Evolutionary conservation across 768 basidiomycete species (phyloP), one percentile per base, ranked within the genome.

Genomic region (Boletus sp.): DNA sequence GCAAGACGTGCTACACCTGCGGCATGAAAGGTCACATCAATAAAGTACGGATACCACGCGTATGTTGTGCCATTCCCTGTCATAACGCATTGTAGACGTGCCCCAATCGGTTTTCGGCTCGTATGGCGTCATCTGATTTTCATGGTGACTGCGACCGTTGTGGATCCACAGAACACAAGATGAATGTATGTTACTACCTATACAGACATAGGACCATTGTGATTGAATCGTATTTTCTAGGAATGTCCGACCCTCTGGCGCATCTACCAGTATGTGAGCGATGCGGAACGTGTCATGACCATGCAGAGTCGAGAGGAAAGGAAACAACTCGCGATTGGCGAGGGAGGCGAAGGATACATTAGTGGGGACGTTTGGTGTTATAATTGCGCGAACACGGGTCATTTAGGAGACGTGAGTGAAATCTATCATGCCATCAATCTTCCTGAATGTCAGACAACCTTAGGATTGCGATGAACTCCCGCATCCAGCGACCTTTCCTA

Each of bases 241-340:
- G 89, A 92, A 80, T 93, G 91, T 61, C 89, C 90, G 7, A 88
- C 86, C 3, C 75, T 87, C 58, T 93, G 91, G 91, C 80, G 91
- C 40, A 73, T 90, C 61, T 93, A 93, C 62, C 80, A 85, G 39
- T 92, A 92, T 60, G 76, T 88, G 30, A 74, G 77, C 4, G 81
- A 82, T 15, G 77, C 78, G 11, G 84, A 82, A 44, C 81, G 81
- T 32, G 65, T 69, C 11, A 57, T 64, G 7, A 80, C 79, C 41
- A 69, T 87, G 3, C 65, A 68, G 17, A 63, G 57, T 18, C 83
- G 89, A 32, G 77, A 80, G 57, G 67, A 75, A 29, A 87, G 80
- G 66, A 79, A 76, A 42, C 67, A 73, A 4, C 66, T 85, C 7
- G 65, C 67, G 12, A 71, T 90, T 7, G 89, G 90, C 11, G 66